A percentile compares a stretch with the other conserved stretches of the same genome.
Evolutionary conservation across 768 basidiomycete species (phyloP).

Genomic region (Termitomyces sp.): DNA sequence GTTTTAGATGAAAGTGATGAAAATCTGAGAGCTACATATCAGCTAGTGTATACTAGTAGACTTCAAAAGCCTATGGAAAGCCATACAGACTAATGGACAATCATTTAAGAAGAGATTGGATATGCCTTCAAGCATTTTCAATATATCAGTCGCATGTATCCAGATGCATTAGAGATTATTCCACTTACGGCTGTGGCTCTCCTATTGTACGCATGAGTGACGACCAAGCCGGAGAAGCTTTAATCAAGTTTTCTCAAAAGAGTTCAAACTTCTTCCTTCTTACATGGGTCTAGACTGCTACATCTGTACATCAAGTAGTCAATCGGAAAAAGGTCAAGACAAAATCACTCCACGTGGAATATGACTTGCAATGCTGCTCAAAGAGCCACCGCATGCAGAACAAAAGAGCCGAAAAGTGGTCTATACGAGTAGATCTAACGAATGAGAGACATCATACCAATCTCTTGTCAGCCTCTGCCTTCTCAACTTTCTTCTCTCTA

Average conservation of each 20-base stretch:
- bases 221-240: conserved; percentile 7
- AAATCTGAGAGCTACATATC: conserved; percentile 40
- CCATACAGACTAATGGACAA: conserved; percentile 37
- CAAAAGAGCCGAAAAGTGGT: neutral
- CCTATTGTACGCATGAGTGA: conserved; percentile 16
- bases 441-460: conserved; percentile 7
- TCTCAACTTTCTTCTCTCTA: conserved; percentile 13
- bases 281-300: conserved; percentile 7
- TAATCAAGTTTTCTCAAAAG: conserved; percentile 15
- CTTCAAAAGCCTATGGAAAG: conserved; percentile 30
- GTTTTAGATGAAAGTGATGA: conserved; percentile 45
- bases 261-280: conserved; percentile 14
- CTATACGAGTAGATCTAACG: conserved; percentile 6
- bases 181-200: neutral
- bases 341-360: neutral
- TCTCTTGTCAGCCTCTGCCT: conserved; percentile 9
- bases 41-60: conserved; percentile 43
- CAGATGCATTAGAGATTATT: conserved; percentile 16
- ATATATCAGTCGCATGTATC: conserved; percentile 8
- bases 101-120: conserved; percentile 30
- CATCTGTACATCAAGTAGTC: too few species aligned
- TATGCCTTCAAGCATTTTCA: conserved; percentile 18
- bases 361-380: neutral
- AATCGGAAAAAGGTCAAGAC: neutral
- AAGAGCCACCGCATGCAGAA: neutral